Evolutionary conservation across 2,329 filamentous ascomycete genomes (phyloP).

Genomic region (Tolypocladium paradoxum): DNA sequence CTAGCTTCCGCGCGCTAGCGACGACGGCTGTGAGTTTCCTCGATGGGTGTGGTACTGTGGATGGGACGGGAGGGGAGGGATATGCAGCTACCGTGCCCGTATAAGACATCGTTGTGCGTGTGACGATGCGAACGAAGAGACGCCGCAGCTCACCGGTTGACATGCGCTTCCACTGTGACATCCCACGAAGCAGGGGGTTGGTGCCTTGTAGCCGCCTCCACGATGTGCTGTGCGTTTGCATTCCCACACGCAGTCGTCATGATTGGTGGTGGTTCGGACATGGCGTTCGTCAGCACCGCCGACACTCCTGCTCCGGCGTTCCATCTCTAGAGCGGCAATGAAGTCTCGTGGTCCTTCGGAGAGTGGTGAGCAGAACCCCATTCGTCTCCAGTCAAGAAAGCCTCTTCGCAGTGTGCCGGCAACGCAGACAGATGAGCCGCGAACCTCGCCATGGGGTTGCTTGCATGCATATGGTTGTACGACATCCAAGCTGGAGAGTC

Average conservation of each 20-base stretch:
- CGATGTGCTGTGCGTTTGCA: not conserved
- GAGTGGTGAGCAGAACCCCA: not conserved
- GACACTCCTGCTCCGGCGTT: too few relatives aligned
- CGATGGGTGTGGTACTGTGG: not conserved
- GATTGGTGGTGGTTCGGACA: too few relatives aligned
- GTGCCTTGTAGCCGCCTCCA: not conserved
- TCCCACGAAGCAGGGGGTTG: not conserved
- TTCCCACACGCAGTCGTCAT: not conserved
- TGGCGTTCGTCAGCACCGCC: not conserved
- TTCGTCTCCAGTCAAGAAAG: not conserved
- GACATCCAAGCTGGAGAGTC: not conserved
- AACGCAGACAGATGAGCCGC: not conserved
- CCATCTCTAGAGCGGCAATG: not conserved
- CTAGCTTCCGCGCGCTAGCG: constrained; percentile 1
- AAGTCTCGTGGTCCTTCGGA: not conserved
- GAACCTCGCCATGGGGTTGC: not conserved
- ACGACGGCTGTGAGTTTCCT: not conserved
- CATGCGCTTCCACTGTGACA: not conserved
- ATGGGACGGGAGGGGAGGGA: not conserved
- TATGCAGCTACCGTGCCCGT: not conserved
- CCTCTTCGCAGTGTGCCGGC: not conserved
- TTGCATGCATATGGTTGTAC: not conserved
- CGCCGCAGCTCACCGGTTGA: not conserved
- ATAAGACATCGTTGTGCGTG: not conserved
- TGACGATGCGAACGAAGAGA: not conserved